These are phyloP conservation scores for Beauveria caledonica DNA, from an alignment of 2,329 filamentous ascomycete species.

Conservation along the genomic window DNA sequence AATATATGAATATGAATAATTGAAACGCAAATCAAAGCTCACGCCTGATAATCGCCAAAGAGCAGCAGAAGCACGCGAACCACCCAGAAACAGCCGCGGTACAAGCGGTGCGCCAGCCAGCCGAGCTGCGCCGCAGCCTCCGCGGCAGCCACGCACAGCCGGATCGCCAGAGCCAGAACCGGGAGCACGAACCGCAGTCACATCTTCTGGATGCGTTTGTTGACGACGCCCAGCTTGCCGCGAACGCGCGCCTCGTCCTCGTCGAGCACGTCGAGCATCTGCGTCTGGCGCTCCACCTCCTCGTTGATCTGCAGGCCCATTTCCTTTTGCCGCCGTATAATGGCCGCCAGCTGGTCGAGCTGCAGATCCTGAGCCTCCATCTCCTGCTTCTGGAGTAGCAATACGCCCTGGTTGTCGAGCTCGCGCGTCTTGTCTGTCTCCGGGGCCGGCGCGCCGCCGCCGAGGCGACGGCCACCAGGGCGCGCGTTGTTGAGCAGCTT, in stretches of 20 bases:
- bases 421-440: conserved; percentile 73
- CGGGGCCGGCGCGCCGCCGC: conserved; percentile 60
- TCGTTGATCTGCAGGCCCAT: conserved; percentile 70
- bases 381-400: conserved; percentile 65
- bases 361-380: conserved; percentile 70
- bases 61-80: background rate
- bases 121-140: conserved; percentile 23
- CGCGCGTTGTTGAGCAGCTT: conserved; percentile 31
- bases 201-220: conserved; percentile 62
- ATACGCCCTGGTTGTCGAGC: conserved; percentile 64
- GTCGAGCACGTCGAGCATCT: conserved; percentile 59
- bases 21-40: background rate
- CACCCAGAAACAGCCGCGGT: background rate
- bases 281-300: conserved; percentile 63
- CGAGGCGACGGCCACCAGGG: conserved; percentile 57
- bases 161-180: conserved; percentile 18
- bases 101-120: background rate
- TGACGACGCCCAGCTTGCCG: conserved; percentile 66
- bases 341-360: conserved; percentile 57
- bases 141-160: conserved; percentile 21
- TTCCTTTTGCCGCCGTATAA: conserved; percentile 65
- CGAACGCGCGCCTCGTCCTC: conserved; percentile 57
- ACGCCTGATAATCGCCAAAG: background rate
- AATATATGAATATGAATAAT: background rate
- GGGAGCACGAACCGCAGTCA: conserved; percentile 25